Evolutionary conservation across 148 eudicot species (phyloP), one percentile per base, ranked within the genome.

Genomic region (Nepenthes gracilis): DNA sequence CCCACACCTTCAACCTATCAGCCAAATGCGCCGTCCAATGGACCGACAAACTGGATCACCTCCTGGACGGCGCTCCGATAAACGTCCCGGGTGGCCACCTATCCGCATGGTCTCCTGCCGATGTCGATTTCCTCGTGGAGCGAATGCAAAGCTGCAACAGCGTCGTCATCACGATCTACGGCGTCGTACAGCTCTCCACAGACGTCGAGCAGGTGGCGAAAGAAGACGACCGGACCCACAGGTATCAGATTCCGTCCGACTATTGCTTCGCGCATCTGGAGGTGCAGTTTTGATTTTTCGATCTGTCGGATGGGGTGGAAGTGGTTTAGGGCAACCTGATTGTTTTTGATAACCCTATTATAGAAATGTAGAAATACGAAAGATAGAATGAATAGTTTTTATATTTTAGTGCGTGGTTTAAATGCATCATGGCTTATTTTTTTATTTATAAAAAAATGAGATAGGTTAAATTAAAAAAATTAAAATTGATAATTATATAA

Each of bases 251-350:
- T 23, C 72, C 73, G 1, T 38, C 62, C 0, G 72, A 64, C 10
- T 69, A 73, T 14, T 68, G 72, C 33, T 73, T 73, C 1, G 73
- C 77, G 6, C 77, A 73, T 56, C 9, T 73, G 54, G 77, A 73
- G 23, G 72, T 64, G 35, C 77, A 73, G 48, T 73, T 73, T 37
- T 68, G 55, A 58, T 68, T 73, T 6, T 43, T 55, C 12, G 32
- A 50, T 3, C 54, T 73, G 4, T 68, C 72, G 11, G 68, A 64
- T 35, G 43, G 56, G 33, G 77, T 73, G 0, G 72, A 73, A 13
- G 72, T 72, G 1, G 73, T 68, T 50, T 73, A 56, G 77, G 77
- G 2, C 69, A 68, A 73, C 23, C 61, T 69, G 4, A 57, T 69
- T 1, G 72, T 33, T 54, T 73, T 73, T 51, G 13, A 45, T 40